Evolutionary conservation across 2,329 filamentous ascomycete genomes (phyloP), one percentile per base, ranked within the genome.

Genomic region (Harringtonia aguacate): DNA sequence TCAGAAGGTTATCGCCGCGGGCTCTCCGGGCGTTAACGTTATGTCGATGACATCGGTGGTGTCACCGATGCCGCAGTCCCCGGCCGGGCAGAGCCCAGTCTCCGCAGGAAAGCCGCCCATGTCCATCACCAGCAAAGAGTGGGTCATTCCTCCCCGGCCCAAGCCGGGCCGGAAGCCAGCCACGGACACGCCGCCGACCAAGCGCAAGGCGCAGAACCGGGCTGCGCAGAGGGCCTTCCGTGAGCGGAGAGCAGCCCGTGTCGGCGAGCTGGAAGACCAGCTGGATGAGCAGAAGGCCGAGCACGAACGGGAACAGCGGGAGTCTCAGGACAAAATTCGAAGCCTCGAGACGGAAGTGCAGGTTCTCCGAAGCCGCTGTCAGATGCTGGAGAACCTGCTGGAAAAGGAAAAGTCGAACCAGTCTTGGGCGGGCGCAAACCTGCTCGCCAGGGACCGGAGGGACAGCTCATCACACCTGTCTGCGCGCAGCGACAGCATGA

Each of bases 81-180:
- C 68, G 31, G 56, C 58, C 35, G 55, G 56, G 13, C 55, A 36
- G 18, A 47, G 46, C 15, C 48, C 45, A 15, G 39, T 35, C 5
- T 30, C 48, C 3, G n/a, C 29, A 1, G 48, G 60, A 44, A 68
- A 69, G 49, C 54, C 58, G 31, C 68, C 69, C 40, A 61, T 68
- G 42, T 76, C 72, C 42, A 77, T 89, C 60, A 90, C 85, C 30
- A 84, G 77, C 55, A 89, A 81, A 61, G 84, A 90, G 77, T 92
- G 86, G 86, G 74, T 90, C 21, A 80, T 92, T 36, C 86, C 86
- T 21, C 86, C 86, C 24, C 75, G 86, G 48, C 86, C 86, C 38
- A 90, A 89, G 70, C 90, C 92, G 20, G 90, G 90, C 39, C 80
- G 90, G 54, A 97, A 97, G 71, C 89, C 90, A 4, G 86, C 87